Evolutionary conservation across 148 eudicot genomes (phyloP).

Genomic region (Rhododendron williamsianum): DNA sequence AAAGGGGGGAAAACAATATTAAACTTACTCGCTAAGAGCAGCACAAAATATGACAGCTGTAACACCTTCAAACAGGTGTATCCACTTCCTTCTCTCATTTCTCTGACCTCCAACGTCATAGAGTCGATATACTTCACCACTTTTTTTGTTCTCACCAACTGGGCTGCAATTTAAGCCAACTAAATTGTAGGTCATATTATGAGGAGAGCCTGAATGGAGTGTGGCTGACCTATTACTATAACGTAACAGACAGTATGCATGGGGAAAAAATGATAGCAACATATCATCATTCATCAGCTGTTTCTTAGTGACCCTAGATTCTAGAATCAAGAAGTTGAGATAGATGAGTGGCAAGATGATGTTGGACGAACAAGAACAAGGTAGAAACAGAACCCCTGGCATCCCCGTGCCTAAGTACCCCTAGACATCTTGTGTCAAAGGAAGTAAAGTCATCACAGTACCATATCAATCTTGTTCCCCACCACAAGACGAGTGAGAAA

Average conservation of each 20-base stretch:
- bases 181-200: conserved; percentile 7
- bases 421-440: neutral
- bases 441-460: neutral
- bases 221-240: neutral
- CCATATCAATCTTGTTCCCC: neutral
- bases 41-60: conserved; percentile 98
- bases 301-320: neutral
- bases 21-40: conserved; percentile 92
- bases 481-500: neutral
- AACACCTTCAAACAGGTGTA: conserved; percentile 97
- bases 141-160: conserved; percentile 92
- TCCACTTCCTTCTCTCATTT: conserved; percentile 99
- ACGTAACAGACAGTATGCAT: neutral
- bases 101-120: conserved; percentile 99
- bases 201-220: conserved; percentile 6
- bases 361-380: neutral
- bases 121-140: conserved; percentile 93
- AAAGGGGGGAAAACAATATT: neutral
- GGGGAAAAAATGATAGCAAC: neutral
- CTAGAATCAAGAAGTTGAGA: neutral
- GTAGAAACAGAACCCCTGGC: neutral
- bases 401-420: neutral
- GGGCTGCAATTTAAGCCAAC: conserved; percentile 47
- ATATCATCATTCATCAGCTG: neutral
- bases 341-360: neutral